Evolutionary conservation across 805 yeast genomes (phyloP), one percentile per base, ranked within the genome.

Genomic region (Myxozyma kluyveri): DNA sequence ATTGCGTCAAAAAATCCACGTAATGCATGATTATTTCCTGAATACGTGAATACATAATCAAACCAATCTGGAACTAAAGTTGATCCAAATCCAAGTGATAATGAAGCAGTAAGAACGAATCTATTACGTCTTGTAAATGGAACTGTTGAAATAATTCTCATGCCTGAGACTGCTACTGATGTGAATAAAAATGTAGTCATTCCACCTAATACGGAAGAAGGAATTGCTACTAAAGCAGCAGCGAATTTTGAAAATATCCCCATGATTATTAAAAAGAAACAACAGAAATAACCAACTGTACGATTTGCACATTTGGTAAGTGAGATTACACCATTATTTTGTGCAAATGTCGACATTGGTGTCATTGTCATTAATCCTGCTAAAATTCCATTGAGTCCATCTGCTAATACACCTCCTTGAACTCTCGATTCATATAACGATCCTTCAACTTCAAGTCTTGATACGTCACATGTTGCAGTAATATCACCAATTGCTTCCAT

Each of bases 401-500:
- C 96, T 18, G 95, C 93, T 32, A 89, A 75, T 42, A 89, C 79
- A 70, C 96, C 97, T 63, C 97, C 96, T 72, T 90, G 96, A 60
- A 90, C 77, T 69, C 96, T 76, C 17, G 90, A 80, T 61, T 89
- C 96, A 67, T 84, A 89, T 18, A 76, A 62, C 41, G 79, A 82
- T 58, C 96, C 96, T 65, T 85, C 90, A 52, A 88, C 89, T 56
- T 84, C 88, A 56, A 84, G 72, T 61, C 95, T 75, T 6, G 96
- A 86, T 19, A 90, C 96, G 69, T 89, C 97, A 52, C 88, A 84
- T 39, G 96, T 87, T 32, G 96, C 96, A 29, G 96, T 88, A 65
- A 89, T 84, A 69, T 89, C 96, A 68, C 96, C 96, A 65, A 89
- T 88, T 49, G 95, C 86, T 73, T 90, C 96, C 88, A 88, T 88